phyloP scores from a whole-genome alignment of 805 yeast genomes.

The baker's yeast (Saccharomyces cerevisiae) region DNA sequence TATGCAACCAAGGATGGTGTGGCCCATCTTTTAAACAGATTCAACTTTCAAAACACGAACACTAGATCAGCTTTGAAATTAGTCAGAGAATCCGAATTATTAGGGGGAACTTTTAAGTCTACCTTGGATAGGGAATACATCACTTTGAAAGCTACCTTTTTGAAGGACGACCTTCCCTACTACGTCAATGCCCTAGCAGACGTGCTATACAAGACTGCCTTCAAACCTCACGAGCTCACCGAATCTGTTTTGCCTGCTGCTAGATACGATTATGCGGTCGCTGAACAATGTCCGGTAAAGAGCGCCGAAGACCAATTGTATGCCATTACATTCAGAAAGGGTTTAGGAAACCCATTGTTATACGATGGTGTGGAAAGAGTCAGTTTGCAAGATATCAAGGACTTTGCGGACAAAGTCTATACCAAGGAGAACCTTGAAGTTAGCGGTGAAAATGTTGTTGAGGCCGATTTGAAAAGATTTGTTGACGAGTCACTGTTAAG shows the following conservation, averaged over 20 bases:
- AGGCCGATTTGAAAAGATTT: slow-evolving; percentile 59
- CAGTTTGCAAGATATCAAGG: slow-evolving; percentile 55
- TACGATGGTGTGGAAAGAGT: slow-evolving; percentile 58
- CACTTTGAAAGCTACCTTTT: slow-evolving; percentile 70
- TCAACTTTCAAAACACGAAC: slow-evolving; percentile 73
- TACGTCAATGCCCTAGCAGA: slow-evolving; percentile 79
- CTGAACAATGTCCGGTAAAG: slow-evolving; percentile 43
- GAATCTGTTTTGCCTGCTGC: slow-evolving; percentile 83
- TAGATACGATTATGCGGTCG: slow-evolving; percentile 49
- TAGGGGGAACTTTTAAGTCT: slow-evolving; percentile 75
- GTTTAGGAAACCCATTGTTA: slow-evolving; percentile 76
- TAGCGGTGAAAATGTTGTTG: slow-evolving; percentile 64
- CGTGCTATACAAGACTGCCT: slow-evolving; percentile 59
- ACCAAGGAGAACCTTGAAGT: slow-evolving; percentile 63
- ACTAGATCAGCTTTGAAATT: slow-evolving; percentile 83
- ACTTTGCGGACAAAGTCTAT: slow-evolving; percentile 60
- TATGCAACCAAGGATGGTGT: slow-evolving; percentile 63
- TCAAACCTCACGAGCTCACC: slow-evolving; percentile 71
- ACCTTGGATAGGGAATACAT: slow-evolving; percentile 76
- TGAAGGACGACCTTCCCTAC: slow-evolving; percentile 84
- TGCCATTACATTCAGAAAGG: slow-evolving; percentile 73
- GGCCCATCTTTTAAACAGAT: slow-evolving; percentile 77
- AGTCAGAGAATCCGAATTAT: slow-evolving; percentile 87
- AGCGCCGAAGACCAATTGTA: slow-evolving; percentile 73
- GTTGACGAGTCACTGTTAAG: slow-evolving; percentile 56